A percentile compares a stretch with the other conserved stretches of the same genome.
Evolutionary conservation across 495 filamentous ascomycete species (phyloP).

Genomic region (Penicillium crystallinum): DNA sequence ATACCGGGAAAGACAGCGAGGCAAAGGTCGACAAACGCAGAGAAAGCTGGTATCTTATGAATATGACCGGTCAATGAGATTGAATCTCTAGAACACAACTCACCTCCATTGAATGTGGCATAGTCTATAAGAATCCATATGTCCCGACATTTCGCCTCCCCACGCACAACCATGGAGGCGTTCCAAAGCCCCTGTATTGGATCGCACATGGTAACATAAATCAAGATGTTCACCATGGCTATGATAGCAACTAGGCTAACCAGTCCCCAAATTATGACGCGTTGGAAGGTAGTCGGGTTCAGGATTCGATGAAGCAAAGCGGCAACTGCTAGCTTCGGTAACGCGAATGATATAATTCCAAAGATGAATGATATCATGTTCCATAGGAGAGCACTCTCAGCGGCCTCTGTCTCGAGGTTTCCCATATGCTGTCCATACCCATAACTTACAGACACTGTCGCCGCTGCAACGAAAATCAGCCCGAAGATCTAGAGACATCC

Average conservation of each 20-base stretch:
- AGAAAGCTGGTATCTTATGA: constrained; percentile 6
- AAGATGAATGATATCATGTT: constrained; percentile 23
- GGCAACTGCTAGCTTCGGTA: constrained; percentile 27
- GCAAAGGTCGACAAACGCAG: constrained; percentile 26
- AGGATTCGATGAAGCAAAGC: constrained; percentile 25
- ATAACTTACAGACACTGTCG: constrained; percentile 19
- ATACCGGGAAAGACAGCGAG: constrained; percentile 30
- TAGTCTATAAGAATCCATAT: constrained; percentile 20
- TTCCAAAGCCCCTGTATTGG: constrained; percentile 27
- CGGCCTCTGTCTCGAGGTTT: constrained; percentile 1
- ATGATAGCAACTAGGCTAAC: constrained; percentile 12
- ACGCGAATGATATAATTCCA: constrained; percentile 25
- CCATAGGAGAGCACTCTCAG: constrained; percentile 17
- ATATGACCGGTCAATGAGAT: neutral
- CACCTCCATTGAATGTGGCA: constrained; percentile 22
- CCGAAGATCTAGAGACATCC: constrained; percentile 14
- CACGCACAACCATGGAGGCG: constrained; percentile 13
- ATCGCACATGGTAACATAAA: constrained; percentile 27
- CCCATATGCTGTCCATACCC: constrained; percentile 27
- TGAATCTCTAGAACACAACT: neutral
- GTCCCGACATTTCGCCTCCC: constrained; percentile 10
- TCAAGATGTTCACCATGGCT: constrained; percentile 21
- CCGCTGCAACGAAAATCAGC: constrained; percentile 12
- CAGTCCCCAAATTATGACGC: constrained; percentile 15
- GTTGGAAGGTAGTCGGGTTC: constrained; percentile 15